These are phyloP conservation scores for Vitis hybrid DNA, from an alignment of 177 flowering plant species.

Conservation along the genomic window DNA sequence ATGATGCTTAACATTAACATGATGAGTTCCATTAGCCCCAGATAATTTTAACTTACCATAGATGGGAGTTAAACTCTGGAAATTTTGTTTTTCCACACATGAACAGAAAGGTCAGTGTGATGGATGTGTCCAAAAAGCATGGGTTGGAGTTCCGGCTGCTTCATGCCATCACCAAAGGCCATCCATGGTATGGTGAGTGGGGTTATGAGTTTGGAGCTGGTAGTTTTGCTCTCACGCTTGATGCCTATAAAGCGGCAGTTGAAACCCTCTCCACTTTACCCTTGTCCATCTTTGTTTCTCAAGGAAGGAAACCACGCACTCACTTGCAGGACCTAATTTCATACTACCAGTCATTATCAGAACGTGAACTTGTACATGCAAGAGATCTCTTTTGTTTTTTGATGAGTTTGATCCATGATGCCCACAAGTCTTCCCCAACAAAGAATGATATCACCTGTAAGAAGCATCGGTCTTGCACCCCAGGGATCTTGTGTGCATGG, in stretches of 20 bases:
- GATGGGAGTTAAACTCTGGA: not conserved
- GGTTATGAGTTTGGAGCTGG: conserved; percentile 89
- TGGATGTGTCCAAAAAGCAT: conserved; percentile 89
- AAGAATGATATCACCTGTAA: conserved; percentile 20
- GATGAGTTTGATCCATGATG: conserved; percentile 43
- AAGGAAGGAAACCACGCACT: conserved; percentile 42
- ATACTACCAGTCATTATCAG: conserved; percentile 64
- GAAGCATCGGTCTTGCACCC: conserved; percentile 14
- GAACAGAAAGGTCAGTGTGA: conserved; percentile 84
- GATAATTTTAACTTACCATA: not conserved
- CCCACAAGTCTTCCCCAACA: conserved; percentile 25
- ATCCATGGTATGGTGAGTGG: conserved; percentile 96
- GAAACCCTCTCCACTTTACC: conserved; percentile 48
- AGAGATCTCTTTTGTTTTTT: conserved; percentile 63
- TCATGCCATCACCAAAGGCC: conserved; percentile 70
- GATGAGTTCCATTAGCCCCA: not conserved
- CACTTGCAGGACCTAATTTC: conserved; percentile 48
- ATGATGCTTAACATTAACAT: no score
- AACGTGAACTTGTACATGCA: conserved; percentile 34
- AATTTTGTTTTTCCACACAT: conserved; percentile 4
- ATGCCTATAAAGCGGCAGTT: conserved; percentile 56
- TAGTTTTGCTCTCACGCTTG: conserved; percentile 66
- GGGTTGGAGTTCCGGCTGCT: conserved; percentile 80
- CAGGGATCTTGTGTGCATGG: conserved; percentile 52
- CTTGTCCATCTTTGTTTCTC: conserved; percentile 37